A percentile compares a stretch with the other conserved stretches of the same genome.
Evolutionary conservation across 1,284 basidiomycete genomes (phyloP).

Genomic region (Sanguinoderma infundibulare): DNA sequence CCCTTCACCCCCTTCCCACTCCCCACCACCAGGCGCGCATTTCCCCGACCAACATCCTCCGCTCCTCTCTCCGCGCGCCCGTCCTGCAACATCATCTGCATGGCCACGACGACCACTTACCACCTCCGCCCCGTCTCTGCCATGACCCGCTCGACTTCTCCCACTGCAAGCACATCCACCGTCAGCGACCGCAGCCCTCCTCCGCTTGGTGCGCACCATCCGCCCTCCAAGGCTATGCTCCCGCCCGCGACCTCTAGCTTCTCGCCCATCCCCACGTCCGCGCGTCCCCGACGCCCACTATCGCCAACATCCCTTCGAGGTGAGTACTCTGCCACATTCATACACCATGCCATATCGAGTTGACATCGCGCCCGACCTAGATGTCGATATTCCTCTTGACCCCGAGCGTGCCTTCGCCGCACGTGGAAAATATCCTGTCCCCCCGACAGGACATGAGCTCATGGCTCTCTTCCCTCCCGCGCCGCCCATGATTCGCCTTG

Average conservation of each 20-base stretch:
- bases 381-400: conserved; percentile 59
- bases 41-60: neutral
- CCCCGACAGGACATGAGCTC: conserved; percentile 77
- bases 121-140: conserved; percentile 33
- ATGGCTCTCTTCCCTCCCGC: conserved; percentile 80
- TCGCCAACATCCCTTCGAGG: conserved; percentile 52
- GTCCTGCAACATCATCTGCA: conserved; percentile 6
- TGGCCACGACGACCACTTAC: conserved; percentile 23
- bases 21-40: conserved; percentile 13
- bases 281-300: conserved; percentile 30
- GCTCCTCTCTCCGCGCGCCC: conserved; percentile 8
- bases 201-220: conserved; percentile 18
- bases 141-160: conserved; percentile 28
- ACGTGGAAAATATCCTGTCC: conserved; percentile 63
- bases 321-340: conserved; percentile 28
- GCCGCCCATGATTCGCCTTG: conserved; percentile 54
- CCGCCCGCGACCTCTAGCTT: conserved; percentile 20
- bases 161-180: conserved; percentile 33
- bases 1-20: conserved; percentile 21
- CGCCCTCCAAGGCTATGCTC: conserved; percentile 17
- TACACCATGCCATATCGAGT: conserved; percentile 14
- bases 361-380: conserved; percentile 37
- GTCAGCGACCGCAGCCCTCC: conserved; percentile 33
- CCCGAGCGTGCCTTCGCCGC: conserved; percentile 42
- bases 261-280: conserved; percentile 23